Evolutionary conservation across 2,329 filamentous ascomycete genomes (phyloP), one percentile per base, ranked within the genome.

Genomic region (Aspergillus felis): DNA sequence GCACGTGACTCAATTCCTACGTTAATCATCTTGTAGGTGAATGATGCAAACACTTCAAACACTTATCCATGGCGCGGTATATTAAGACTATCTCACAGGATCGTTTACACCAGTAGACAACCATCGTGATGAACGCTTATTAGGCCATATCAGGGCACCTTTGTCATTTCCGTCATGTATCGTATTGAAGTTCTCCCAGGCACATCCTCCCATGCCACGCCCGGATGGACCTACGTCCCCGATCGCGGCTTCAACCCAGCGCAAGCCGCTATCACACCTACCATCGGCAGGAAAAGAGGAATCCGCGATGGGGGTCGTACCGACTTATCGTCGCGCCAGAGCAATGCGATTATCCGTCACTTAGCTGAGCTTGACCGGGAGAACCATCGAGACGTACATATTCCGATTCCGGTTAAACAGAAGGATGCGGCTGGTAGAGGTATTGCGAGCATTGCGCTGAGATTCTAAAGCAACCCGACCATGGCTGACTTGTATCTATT

Each of bases 141-240:
- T 49, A 53, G 35, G 28, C 38, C 44, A 10, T 49, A 47, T 24
- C 53, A 44, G 29, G 29, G 22, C 50, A 17, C 29, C 14, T 25
- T n/a, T 27, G 35, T 32, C 42, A n/a, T 25, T 51, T n/a, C 5
- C 35, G 55, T 38, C 47, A 87, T 87, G 82, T 84, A 84, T 64
- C 88, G 90, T 67, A 91, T 97, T 67, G 87, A 95, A 75, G 88
- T 96, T 66, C 80, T 97, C 57, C 89, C 91, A 38, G 86, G 85
- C 68, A 79, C 86, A 28, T 86, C 85, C 60, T 86, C 86, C 17
- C 84, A 85, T 48, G 80, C 83, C 48, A 89, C 91, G 1, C 92
- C 93, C 1, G 93, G 93, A 68, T 97, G 92, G 89, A 91, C 91
- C 12, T 96, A 96, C 72, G 90, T 97, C 1, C 87, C 92, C 29